These are phyloP conservation scores for Craspedostauros australis DNA, from an alignment of 108 stramenopile species.

Conservation along the genomic window DNA sequence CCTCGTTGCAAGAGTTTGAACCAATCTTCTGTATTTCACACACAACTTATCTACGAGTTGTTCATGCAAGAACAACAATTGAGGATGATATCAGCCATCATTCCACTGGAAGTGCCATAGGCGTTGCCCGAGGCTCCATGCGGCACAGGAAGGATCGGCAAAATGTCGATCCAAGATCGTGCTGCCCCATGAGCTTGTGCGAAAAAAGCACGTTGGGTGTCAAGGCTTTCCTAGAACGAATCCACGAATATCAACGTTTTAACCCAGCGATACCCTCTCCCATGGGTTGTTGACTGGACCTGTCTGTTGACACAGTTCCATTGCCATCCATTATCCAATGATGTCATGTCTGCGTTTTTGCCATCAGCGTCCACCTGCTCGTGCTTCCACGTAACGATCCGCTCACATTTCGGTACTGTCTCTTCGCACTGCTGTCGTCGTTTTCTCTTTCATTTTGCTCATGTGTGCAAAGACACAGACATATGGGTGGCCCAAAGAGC, in stretches of 20 bases:
- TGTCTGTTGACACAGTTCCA: constrained; percentile 56
- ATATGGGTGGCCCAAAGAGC: too few relatives aligned
- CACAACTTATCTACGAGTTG: constrained; percentile 11
- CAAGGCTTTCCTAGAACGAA: constrained; percentile 63
- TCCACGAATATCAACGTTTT: constrained; percentile 41
- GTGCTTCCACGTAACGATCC: too few relatives aligned
- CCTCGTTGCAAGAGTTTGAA: too few relatives aligned
- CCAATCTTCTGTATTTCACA: too few relatives aligned
- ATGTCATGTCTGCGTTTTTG: too few relatives aligned
- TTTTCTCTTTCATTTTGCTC: too few relatives aligned
- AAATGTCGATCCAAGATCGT: constrained; percentile 30
- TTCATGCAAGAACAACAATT: neutral
- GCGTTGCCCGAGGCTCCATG: constrained; percentile 40
- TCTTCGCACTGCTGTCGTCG: too few relatives aligned
- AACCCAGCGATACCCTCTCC: constrained; percentile 35
- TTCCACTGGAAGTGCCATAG: constrained; percentile 41
- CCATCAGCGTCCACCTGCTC: too few relatives aligned
- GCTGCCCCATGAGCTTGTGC: constrained; percentile 33
- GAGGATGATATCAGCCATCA: neutral
- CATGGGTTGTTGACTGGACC: constrained; percentile 47
- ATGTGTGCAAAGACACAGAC: too few relatives aligned
- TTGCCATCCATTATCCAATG: too few relatives aligned
- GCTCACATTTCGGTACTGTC: too few relatives aligned
- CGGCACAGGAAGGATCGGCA: constrained; percentile 15
- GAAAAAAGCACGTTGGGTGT: constrained; percentile 43